Evolutionary conservation across 1,139 yeast genomes (phyloP).

Genomic region (Scheffersomyces titani): DNA sequence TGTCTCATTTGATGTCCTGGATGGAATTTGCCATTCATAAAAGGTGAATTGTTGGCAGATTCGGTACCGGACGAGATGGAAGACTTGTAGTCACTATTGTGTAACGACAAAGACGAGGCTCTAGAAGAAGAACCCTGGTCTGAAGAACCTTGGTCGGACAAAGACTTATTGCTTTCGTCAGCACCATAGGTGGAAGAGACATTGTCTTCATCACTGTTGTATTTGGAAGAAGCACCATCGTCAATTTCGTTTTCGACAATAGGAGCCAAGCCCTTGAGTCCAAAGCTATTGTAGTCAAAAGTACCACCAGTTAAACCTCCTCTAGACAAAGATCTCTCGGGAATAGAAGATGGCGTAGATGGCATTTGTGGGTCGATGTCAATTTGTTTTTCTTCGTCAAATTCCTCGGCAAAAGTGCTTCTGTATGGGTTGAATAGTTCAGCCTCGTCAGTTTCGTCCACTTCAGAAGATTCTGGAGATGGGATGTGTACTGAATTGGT

Average conservation of each 20-base stretch:
- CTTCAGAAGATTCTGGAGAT: conserved; percentile 14
- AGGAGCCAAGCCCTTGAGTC: conserved; percentile 41
- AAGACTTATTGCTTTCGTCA: conserved; percentile 12
- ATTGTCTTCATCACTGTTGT: conserved; percentile 31
- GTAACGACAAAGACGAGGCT: conserved; percentile 42
- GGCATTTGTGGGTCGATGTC: not conserved
- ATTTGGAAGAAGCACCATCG: conserved; percentile 33
- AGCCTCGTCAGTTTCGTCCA: conserved; percentile 13
- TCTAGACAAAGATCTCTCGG: not conserved
- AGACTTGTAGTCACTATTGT: conserved; percentile 38
- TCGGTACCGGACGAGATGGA: conserved; percentile 20
- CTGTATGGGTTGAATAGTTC: conserved; percentile 3
- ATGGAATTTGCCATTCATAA: conserved; percentile 10
- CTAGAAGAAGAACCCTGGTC: conserved; percentile 35
- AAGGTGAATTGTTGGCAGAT: conserved; percentile 13
- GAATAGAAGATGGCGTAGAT: not conserved
- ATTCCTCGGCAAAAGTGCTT: conserved; percentile 6
- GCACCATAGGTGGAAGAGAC: conserved; percentile 19
- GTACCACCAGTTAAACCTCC: conserved; percentile 6
- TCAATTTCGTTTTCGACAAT: conserved; percentile 39
- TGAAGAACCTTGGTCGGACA: conserved; percentile 11
- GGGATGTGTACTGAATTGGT: conserved; percentile 10
- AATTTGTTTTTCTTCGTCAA: conserved; percentile 5
- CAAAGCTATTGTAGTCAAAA: conserved; percentile 33
- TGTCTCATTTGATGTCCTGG: conserved; percentile 7